These are phyloP conservation scores for Vigna hirtella DNA, from an alignment of 306 rosid species.

Conservation along the genomic window DNA sequence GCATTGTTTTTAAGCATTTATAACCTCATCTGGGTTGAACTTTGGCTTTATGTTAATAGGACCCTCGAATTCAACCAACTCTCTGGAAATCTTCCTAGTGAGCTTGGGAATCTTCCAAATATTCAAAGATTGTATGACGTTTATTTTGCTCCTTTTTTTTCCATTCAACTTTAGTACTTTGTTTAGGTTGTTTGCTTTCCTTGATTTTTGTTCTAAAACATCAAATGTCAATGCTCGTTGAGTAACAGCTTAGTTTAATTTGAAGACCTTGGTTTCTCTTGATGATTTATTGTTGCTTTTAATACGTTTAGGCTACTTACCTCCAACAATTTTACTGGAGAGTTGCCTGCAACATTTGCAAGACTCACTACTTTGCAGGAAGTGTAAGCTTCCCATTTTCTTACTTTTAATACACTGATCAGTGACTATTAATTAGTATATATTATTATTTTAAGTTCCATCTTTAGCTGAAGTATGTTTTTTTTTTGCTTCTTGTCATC, in stretches of 20 bases:
- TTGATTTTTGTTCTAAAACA: background rate
- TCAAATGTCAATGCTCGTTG: no score
- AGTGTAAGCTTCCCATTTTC: slow-evolving; percentile 53
- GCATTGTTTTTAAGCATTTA: no score
- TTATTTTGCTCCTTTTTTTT: no score
- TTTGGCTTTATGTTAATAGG: background rate
- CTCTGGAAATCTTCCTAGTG: slow-evolving; percentile 63
- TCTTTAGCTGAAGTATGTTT: background rate
- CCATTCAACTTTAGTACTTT: slow-evolving; percentile 20
- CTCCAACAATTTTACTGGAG: slow-evolving; percentile 76
- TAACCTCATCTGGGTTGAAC: slow-evolving; percentile 39
- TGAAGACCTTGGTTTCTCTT: no score
- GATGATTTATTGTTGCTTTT: background rate
- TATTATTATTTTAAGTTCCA: background rate
- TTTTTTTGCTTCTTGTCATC: no score
- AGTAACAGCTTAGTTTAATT: no score
- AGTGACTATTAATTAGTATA: background rate
- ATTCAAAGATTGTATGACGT: slow-evolving; percentile 59
- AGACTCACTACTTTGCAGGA: slow-evolving; percentile 54
- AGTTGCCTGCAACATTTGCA: slow-evolving; percentile 63
- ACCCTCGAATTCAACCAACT: slow-evolving; percentile 49
- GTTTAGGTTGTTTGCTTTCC: background rate
- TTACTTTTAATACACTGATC: no score
- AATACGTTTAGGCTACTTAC: slow-evolving; percentile 50
- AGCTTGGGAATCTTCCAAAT: slow-evolving; percentile 63